A percentile compares a stretch with the other conserved stretches of the same genome.
Evolutionary conservation across 305 asterid species (phyloP).

Genomic region (Solanum aculeatissimum): DNA sequence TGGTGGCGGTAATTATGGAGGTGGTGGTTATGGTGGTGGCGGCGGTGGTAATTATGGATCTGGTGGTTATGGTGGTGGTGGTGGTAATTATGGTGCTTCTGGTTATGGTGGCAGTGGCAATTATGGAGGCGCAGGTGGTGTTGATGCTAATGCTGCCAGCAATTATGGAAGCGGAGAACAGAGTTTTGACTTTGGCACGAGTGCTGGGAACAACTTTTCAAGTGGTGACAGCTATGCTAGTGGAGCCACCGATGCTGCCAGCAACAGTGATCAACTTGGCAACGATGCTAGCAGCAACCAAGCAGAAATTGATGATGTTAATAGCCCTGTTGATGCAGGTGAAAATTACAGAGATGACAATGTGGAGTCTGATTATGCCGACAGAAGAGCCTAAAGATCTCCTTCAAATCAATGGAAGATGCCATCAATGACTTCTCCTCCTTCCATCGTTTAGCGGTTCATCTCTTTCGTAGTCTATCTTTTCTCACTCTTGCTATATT

Average conservation of each 20-base stretch:
- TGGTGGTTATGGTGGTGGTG: constrained; percentile 16
- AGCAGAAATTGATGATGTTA: neutral
- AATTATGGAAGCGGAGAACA: constrained; percentile 3
- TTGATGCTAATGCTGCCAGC: neutral
- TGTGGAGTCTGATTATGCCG: constrained; percentile 8
- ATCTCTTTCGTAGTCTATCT: neutral
- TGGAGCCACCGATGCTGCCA: neutral
- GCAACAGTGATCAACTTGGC: constrained; percentile 7
- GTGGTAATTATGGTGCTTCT: neutral
- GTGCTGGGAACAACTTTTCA: constrained; percentile 7
- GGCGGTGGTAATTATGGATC: constrained; percentile 7
- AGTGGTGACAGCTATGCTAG: neutral
- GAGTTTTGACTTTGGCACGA: constrained; percentile 17
- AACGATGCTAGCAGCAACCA: neutral
- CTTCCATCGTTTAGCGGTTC: neutral
- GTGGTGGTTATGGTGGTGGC: constrained; percentile 3
- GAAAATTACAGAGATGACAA: constrained; percentile 9
- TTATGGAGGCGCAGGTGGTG: constrained; percentile 7
- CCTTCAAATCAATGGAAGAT: neutral
- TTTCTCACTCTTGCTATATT: neutral
- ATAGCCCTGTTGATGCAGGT: neutral
- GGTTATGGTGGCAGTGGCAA: constrained; percentile 3
- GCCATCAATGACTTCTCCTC: neutral
- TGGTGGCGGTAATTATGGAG: constrained; percentile 9
- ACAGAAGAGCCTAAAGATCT: constrained; percentile 23